Evolutionary conservation across 2,329 filamentous ascomycete species (phyloP).

Genomic region (Didymella glomerata): DNA sequence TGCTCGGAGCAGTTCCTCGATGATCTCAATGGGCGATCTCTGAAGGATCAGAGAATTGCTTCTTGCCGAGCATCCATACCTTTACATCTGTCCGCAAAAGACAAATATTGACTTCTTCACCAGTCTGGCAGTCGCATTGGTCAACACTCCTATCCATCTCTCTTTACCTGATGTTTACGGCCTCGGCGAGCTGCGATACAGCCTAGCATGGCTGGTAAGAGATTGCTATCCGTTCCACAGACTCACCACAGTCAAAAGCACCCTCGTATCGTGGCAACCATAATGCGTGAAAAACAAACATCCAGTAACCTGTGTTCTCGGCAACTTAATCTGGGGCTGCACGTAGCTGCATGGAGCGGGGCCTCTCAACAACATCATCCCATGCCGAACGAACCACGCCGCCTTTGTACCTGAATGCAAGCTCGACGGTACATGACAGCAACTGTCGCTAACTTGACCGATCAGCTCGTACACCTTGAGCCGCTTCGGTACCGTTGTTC

Average conservation of each 20-base stretch:
- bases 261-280: conserved; percentile 7
- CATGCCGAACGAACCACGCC: not conserved
- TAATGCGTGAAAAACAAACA: conserved; percentile 8
- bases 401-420: not conserved
- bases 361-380: not conserved
- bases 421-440: not conserved
- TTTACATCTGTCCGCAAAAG: not conserved
- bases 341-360: conserved; percentile 16
- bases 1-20: not conserved
- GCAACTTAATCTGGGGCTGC: conserved; percentile 12
- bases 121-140: not conserved
- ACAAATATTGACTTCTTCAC: not conserved
- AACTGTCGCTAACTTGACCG: not conserved
- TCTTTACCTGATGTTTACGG: not conserved
- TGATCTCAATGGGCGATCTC: not conserved
- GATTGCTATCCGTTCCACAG: conserved; percentile 8
- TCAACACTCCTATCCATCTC: not conserved
- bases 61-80: not conserved
- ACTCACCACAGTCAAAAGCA: conserved; percentile 3
- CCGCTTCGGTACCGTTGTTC: not conserved
- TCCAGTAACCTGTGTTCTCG: not conserved
- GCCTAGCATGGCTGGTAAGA: not conserved
- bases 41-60: not conserved
- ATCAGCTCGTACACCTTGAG: not conserved
- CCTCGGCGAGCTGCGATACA: not conserved